These are phyloP conservation scores for Populus tomentosa DNA, from an alignment of 441 rosid genomes.

Conservation along the genomic window DNA sequence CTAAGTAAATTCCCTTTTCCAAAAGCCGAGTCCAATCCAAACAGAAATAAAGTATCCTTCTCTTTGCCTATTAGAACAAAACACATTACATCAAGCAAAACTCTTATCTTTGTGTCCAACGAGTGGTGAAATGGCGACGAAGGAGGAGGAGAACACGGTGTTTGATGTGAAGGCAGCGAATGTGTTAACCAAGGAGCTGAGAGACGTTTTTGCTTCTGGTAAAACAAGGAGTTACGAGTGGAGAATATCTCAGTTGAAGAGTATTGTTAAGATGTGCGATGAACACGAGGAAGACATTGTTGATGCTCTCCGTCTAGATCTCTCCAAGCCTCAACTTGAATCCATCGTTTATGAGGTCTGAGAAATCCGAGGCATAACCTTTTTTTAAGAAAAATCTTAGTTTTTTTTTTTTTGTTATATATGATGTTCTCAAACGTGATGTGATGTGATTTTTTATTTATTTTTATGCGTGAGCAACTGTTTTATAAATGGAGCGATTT, in stretches of 20 bases:
- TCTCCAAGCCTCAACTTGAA: constrained; percentile 65
- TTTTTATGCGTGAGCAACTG: background rate
- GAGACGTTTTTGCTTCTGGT: constrained; percentile 36
- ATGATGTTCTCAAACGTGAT: background rate
- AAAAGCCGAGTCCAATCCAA: background rate
- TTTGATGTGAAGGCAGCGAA: constrained; percentile 42
- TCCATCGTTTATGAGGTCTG: constrained; percentile 55
- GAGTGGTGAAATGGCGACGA: background rate
- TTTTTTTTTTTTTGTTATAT: background rate
- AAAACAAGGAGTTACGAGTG: constrained; percentile 55
- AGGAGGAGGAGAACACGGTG: constrained; percentile 4
- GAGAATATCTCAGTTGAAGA: constrained; percentile 56
- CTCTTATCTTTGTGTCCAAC: background rate
- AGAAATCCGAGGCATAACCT: background rate
- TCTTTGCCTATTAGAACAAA: background rate
- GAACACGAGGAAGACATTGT: constrained; percentile 52
- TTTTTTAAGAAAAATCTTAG: background rate
- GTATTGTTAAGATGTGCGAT: constrained; percentile 41
- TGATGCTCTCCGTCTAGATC: constrained; percentile 57
- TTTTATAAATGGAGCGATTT: background rate
- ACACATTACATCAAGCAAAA: background rate
- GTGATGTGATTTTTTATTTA: background rate
- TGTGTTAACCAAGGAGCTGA: constrained; percentile 37
- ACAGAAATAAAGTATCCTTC: background rate
- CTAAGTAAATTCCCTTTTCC: background rate